Evolutionary conservation across 345 rosid genomes (phyloP).

Genomic region (Erysimum cheiranthoides): DNA sequence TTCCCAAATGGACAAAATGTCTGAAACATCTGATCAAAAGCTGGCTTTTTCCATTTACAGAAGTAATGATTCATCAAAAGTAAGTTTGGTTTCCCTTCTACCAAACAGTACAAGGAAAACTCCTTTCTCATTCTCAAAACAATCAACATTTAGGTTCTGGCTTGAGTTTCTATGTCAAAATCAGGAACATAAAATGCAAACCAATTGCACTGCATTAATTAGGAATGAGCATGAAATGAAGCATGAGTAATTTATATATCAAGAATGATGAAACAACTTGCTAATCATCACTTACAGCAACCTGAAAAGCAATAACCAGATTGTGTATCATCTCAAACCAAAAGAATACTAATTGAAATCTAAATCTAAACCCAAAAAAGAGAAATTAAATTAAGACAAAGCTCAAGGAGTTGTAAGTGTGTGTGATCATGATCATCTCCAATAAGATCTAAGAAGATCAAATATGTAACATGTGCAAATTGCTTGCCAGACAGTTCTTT

Average conservation of each 20-base stretch:
- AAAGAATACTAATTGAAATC: conserved; percentile 22
- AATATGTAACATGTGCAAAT: conserved; percentile 9
- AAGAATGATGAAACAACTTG: conserved; percentile 19
- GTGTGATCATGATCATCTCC: conserved; percentile 34
- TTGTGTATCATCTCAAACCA: conserved; percentile 8
- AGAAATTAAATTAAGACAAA: conserved; percentile 8
- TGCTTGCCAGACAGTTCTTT: conserved; percentile 14
- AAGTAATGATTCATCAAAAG: conserved; percentile 38
- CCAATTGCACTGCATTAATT: conserved; percentile 3
- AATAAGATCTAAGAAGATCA: conserved; percentile 2
- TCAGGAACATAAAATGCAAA: conserved; percentile 14
- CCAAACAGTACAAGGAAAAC: conserved; percentile 8
- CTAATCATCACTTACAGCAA: conserved; percentile 11
- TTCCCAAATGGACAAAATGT: conserved; percentile 19
- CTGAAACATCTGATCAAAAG: conserved; percentile 45
- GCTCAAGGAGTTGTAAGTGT: conserved; percentile 14
- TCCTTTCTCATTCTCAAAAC: conserved; percentile 18
- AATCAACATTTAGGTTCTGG: conserved; percentile 28
- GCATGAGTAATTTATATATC: background rate
- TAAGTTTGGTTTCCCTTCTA: conserved; percentile 41
- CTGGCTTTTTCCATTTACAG: conserved; percentile 34
- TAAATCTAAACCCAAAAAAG: conserved; percentile 1
- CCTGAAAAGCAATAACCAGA: background rate
- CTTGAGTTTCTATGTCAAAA: conserved; percentile 25
- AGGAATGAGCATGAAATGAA: conserved; percentile 36